Evolutionary conservation across 2,329 filamentous ascomycete genomes (phyloP).

Genomic region (Phyllosticta capitalensis): DNA sequence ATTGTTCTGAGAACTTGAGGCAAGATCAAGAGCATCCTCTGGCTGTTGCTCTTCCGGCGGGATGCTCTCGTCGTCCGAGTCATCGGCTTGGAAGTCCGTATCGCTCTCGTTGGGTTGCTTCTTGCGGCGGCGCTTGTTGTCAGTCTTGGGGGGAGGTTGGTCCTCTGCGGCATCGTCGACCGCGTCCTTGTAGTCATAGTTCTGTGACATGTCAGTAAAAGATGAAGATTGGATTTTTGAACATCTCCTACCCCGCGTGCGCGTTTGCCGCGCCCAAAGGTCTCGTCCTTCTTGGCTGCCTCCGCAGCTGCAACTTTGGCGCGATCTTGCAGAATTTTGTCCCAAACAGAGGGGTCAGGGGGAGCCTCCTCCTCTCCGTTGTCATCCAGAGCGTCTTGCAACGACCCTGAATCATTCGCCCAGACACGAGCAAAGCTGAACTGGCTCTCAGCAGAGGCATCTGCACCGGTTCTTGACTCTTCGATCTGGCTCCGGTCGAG

Average conservation of each 20-base stretch:
- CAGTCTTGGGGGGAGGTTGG: slow-evolving; percentile 23
- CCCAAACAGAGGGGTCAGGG: slow-evolving; percentile 69
- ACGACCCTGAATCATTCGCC: slow-evolving; percentile 66
- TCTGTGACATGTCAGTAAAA: slow-evolving; percentile 20
- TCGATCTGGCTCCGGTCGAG: slow-evolving; percentile 80
- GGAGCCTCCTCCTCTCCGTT: slow-evolving; percentile 43
- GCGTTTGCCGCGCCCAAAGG: slow-evolving; percentile 78
- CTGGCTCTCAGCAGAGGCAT: slow-evolving; percentile 62
- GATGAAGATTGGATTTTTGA: slow-evolving; percentile 12
- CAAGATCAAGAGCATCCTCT: background rate
- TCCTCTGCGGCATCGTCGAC: slow-evolving; percentile 15
- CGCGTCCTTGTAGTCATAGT: slow-evolving; percentile 38
- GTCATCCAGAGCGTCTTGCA: slow-evolving; percentile 54
- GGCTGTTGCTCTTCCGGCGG: background rate
- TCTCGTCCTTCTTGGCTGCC: slow-evolving; percentile 57
- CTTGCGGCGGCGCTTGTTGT: slow-evolving; percentile 18
- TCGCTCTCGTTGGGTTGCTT: slow-evolving; percentile 31
- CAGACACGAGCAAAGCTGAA: slow-evolving; percentile 89
- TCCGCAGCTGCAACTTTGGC: slow-evolving; percentile 69
- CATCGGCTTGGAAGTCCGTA: slow-evolving; percentile 40
- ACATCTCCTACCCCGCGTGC: slow-evolving; percentile 47
- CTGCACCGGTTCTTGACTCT: slow-evolving; percentile 54
- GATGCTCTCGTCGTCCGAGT: slow-evolving; percentile 23
- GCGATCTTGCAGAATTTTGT: slow-evolving; percentile 75
- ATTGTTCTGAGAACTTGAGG: background rate